Percentiles rank a stretch among this genome's conserved stretches.
phyloP scores from a whole-genome alignment of 2,329 filamentous ascomycete species.

The Colletotrichum zoysiae region DNA sequence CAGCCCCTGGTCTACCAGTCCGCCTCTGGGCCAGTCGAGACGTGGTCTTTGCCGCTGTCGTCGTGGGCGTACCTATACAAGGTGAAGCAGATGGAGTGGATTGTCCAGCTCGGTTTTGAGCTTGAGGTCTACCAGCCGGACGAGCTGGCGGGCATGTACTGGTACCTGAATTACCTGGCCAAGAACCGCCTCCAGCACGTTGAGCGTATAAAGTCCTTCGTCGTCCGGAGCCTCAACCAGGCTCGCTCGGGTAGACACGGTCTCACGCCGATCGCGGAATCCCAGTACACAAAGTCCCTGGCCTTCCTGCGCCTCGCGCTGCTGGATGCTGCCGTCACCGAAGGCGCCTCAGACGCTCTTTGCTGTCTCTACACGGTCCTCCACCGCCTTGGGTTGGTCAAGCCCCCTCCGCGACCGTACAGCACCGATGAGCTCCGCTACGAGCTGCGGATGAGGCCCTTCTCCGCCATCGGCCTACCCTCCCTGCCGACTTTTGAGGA shows the following conservation, averaged over 20 bases:
- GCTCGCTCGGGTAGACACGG: conserved; percentile 38
- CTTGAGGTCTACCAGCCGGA: conserved; percentile 89
- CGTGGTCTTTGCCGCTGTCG: conserved; percentile 79
- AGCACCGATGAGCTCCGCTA: conserved; percentile 77
- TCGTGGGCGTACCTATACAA: conserved; percentile 95
- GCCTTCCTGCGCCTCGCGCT: conserved; percentile 71
- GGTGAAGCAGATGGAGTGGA: conserved; percentile 86
- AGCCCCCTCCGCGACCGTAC: conserved; percentile 70
- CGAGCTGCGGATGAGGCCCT: conserved; percentile 89
- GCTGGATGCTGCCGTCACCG: conserved; percentile 74
- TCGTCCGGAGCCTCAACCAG: conserved; percentile 57
- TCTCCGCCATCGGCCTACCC: conserved; percentile 76
- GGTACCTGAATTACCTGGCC: conserved; percentile 83
- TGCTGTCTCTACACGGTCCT: conserved; percentile 76
- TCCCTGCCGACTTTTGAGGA: conserved; percentile 74
- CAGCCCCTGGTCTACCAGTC: conserved; percentile 65
- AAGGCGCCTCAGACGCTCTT: conserved; percentile 67
- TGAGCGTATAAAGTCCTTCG: conserved; percentile 79
- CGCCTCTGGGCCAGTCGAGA: conserved; percentile 59
- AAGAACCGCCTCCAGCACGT: conserved; percentile 76
- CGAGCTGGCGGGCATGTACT: conserved; percentile 91
- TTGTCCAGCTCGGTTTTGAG: conserved; percentile 94
- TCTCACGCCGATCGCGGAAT: conserved; percentile 51
- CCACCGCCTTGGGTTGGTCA: conserved; percentile 67
- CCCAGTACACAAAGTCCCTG: conserved; percentile 62